These are phyloP conservation scores for Nakazawaea siamensis DNA, from an alignment of 805 yeast species.

Conservation along the genomic window DNA sequence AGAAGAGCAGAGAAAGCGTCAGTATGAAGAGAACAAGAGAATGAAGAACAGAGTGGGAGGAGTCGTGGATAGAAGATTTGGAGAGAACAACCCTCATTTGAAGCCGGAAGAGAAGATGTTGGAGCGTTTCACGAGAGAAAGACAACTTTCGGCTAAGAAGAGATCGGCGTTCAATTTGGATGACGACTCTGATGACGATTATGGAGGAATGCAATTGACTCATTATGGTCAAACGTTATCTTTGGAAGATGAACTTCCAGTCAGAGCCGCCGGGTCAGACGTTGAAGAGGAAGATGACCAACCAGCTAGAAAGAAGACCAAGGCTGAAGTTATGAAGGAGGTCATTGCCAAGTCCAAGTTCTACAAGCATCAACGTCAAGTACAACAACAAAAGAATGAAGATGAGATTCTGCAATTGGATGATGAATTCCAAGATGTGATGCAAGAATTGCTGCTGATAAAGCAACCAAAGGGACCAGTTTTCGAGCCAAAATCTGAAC, in stretches of 20 bases:
- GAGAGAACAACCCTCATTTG: slow-evolving; percentile 67
- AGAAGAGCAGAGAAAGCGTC: slow-evolving; percentile 50
- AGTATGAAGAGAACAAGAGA: slow-evolving; percentile 58
- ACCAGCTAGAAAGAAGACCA: slow-evolving; percentile 60
- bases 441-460: slow-evolving; percentile 27
- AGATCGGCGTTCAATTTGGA: slow-evolving; percentile 66
- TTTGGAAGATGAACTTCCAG: slow-evolving; percentile 29
- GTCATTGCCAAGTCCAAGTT: slow-evolving; percentile 76
- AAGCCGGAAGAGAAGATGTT: slow-evolving; percentile 92
- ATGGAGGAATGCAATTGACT: slow-evolving; percentile 39
- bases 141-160: slow-evolving; percentile 50
- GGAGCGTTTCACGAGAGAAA: slow-evolving; percentile 87
- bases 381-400: slow-evolving; percentile 49
- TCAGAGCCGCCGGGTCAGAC: slow-evolving; percentile 20
- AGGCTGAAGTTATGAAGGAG: slow-evolving; percentile 82
- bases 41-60: slow-evolving; percentile 71
- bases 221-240: slow-evolving; percentile 71
- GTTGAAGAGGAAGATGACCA: slow-evolving; percentile 20
- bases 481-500: slow-evolving; percentile 30
- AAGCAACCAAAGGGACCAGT: slow-evolving; percentile 15
- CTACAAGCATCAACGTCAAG: slow-evolving; percentile 69
- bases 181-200: slow-evolving; percentile 33
- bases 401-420: slow-evolving; percentile 60
- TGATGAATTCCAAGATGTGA: slow-evolving; percentile 63
- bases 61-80: slow-evolving; percentile 80